These are phyloP conservation scores for Articulospora tetracladia DNA, from an alignment of 495 filamentous ascomycete species.

Conservation along the genomic window DNA sequence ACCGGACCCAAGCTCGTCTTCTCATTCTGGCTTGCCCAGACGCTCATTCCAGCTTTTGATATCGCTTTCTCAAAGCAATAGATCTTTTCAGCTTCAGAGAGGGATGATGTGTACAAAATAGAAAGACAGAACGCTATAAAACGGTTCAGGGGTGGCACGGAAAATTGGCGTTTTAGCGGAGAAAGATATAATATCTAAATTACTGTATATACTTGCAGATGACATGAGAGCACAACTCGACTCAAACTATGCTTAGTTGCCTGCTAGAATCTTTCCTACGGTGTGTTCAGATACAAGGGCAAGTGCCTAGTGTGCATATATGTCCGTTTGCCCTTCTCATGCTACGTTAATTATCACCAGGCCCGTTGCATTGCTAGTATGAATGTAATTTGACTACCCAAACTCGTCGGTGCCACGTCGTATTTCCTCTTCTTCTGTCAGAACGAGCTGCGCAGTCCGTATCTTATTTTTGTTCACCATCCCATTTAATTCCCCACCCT, in stretches of 20 bases:
- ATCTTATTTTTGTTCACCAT: no score
- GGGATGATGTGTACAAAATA: neutral
- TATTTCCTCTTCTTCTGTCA: no score
- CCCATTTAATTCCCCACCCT: no score
- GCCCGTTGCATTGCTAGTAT: no score
- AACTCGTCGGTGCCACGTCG: no score
- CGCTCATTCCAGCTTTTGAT: conserved; percentile 68
- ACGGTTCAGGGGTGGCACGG: neutral
- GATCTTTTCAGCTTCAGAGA: neutral
- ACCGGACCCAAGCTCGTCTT: conserved; percentile 98
- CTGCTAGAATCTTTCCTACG: no score
- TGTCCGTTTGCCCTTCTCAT: no score
- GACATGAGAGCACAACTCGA: conserved; percentile 10
- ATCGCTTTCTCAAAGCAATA: conserved; percentile 29
- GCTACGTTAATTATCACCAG: no score
- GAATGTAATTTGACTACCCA: no score
- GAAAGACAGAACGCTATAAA: neutral
- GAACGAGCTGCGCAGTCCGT: no score
- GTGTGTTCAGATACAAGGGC: no score
- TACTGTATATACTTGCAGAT: conserved; percentile 9
- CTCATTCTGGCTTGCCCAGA: conserved; percentile 99
- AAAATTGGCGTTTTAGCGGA: conserved; percentile 18
- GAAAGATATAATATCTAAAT: conserved; percentile 18
- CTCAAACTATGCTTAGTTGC: conserved; percentile 5
- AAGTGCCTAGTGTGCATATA: no score